phyloP scores from a whole-genome alignment of 495 filamentous ascomycete genomes.

The Apodospora peruviana region DNA sequence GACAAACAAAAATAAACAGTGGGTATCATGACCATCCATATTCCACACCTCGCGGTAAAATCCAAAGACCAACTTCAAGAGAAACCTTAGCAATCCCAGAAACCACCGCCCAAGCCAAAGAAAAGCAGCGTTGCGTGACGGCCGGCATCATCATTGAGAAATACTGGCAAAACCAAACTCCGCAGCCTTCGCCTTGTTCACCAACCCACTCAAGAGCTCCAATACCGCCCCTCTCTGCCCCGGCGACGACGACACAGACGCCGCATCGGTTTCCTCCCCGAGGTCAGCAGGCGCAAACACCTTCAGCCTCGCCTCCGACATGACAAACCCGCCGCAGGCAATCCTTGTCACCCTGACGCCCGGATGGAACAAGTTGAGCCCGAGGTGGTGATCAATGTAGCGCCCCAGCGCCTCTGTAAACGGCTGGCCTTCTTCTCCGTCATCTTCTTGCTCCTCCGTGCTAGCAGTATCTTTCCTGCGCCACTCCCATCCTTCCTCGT shows the following conservation, averaged over 20 bases:
- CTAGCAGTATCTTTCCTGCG: constrained; percentile 4
- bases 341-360: constrained; percentile 36
- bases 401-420: constrained; percentile 37
- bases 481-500: constrained; percentile 46
- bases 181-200: constrained; percentile 12
- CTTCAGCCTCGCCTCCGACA: constrained; percentile 39
- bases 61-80: too few relatives aligned
- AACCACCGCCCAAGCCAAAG: too few relatives aligned
- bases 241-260: neutral
- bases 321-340: constrained; percentile 40
- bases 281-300: constrained; percentile 24
- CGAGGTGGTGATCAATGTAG: constrained; percentile 36
- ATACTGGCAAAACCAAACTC: too few relatives aligned
- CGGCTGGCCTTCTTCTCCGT: constrained; percentile 19
- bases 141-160: too few relatives aligned
- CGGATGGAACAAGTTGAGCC: constrained; percentile 39
- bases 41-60: too few relatives aligned
- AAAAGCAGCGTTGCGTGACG: too few relatives aligned
- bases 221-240: constrained; percentile 3
- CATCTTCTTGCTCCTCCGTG: neutral
- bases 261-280: neutral
- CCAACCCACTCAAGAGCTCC: constrained; percentile 12
- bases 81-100: too few relatives aligned
- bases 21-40: too few relatives aligned
- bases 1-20: too few relatives aligned